Evolutionary conservation across 2,329 filamentous ascomycete species (phyloP), one percentile per base, ranked within the genome.

Genomic region (Ceratocystiopsis brevicomis): DNA sequence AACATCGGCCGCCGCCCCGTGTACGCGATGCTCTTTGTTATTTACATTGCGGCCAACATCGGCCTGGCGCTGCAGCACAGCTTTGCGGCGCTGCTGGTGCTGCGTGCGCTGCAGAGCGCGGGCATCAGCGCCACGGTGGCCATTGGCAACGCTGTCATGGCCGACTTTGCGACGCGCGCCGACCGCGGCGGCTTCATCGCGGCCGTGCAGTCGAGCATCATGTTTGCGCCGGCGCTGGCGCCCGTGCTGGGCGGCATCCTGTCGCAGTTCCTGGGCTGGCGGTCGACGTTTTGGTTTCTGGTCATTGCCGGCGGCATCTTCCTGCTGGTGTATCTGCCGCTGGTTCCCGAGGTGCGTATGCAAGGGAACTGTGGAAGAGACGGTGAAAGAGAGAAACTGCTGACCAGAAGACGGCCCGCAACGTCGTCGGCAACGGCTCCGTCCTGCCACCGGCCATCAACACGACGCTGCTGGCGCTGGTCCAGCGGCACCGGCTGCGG

Each of bases 181-280:
- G 73, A 80, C 52, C 60, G 76, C 42, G 71, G 71, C 15, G 58
- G 61, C 6, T 70, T 69, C 51, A 64, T 76, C 38, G 67, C 62
- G 18, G 64, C 61, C 48, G 64, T 62, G 41, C 63, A 61, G 45
- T 57, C 58, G 33, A 65, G 59, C 38, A 49, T 59, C 3, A 60
- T 69, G 5, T 52, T 75, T 37, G 59, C 53, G 6, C 58, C 59
- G 8, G 56, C 58, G 1, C 41, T 64, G 32, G 61, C 65, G 0
- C 71, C 73, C 0, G 61, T 73, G 3, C 53, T 75, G 8, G 70
- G 71, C 5, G 72, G 71, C 2, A 49, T 71, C 1, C 53, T 76
- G 19, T 60, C 61, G 10, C 59, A 70, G 44, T 68, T 60, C 43
- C 55, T 68, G 0, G 68, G 68, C 3, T 76, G 71, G 71, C 57